These are phyloP conservation scores for Starmerella tilneyi DNA, from an alignment of 805 yeast species.

Conservation along the genomic window DNA sequence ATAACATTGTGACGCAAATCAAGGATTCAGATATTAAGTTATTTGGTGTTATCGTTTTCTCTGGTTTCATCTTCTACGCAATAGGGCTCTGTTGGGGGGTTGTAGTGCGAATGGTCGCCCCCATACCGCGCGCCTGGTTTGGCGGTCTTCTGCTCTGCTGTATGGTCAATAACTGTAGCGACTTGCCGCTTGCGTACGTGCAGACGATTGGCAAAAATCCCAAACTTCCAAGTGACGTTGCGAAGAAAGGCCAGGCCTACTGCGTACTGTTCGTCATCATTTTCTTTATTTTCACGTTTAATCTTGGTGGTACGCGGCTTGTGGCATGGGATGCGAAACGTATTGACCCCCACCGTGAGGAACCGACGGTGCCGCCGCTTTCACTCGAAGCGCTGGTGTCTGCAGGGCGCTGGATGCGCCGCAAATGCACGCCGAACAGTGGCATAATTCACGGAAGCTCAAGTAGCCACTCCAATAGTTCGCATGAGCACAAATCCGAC, in stretches of 20 bases:
- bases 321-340: conserved; percentile 58
- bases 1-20: conserved; percentile 57
- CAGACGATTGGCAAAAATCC: conserved; percentile 54
- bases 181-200: conserved; percentile 72
- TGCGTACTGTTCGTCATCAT: conserved; percentile 66
- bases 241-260: conserved; percentile 71
- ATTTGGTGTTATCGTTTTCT: conserved; percentile 53
- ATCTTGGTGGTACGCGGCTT: conserved; percentile 62
- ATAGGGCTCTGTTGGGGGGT: conserved; percentile 39
- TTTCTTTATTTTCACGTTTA: conserved; percentile 59
- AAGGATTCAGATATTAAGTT: conserved; percentile 58
- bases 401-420: background rate
- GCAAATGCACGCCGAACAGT: background rate
- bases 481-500: conserved; percentile 2
- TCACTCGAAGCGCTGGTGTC: conserved; percentile 17
- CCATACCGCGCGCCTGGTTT: conserved; percentile 60
- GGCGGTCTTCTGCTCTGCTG: conserved; percentile 70
- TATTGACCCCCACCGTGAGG: conserved; percentile 21
- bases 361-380: conserved; percentile 23
- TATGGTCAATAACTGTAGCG: conserved; percentile 67
- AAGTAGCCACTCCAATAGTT: background rate
- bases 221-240: conserved; percentile 46
- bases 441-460: background rate
- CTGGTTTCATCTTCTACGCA: conserved; percentile 38
- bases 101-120: conserved; percentile 39